Evolutionary conservation across 306 rosid species (phyloP), one percentile per base, ranked within the genome.

Genomic region (Prunus mira): DNA sequence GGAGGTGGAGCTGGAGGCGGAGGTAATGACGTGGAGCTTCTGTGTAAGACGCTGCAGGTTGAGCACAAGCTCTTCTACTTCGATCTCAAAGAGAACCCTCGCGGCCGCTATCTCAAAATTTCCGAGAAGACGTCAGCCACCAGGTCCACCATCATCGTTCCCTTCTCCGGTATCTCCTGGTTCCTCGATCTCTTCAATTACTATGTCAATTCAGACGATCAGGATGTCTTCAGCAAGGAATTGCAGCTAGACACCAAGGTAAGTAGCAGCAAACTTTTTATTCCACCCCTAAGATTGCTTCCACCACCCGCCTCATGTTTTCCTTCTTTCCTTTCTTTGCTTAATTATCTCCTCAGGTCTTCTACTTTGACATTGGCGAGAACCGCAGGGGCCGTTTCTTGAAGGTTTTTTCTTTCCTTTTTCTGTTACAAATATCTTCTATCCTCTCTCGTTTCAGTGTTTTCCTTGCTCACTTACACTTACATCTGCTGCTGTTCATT

Each of bases 71-170:
- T 96, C 3, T 96, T 96, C 74, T 96, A 96, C 97, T 96, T 96
- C 86, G 99, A 96, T 89, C 98, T 96, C 69, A 96, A 96, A 86
- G 99, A 96, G 87, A 96, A 96, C 65, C 99, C 98, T 72, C 94
- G 99, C 11, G 99, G 99, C 24, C 96, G 98, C 2, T 96, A 96
- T 76, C 93, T 96, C 38, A 96, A 96, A 81, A 92, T 96, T 47
- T 96, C 99, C 0, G 99, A 96, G 93, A 96, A 96, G 84, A 96
- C 99, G 7, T 93, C 99, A 2, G 97, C 98, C 47, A 96, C 99
- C 24, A 84, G 99, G 90, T 96, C 99, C 73, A 96, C 99, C 79
- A 96, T 96, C 86, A 96, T 96, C 77, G 97, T 96, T 41, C 99
- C 99, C 13, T 89, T 85, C 78, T 91, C 99, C 5, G 99, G 99